Evolutionary conservation across 345 rosid genomes (phyloP), one percentile per base, ranked within the genome.

Genomic region (Lepidium africanum): DNA sequence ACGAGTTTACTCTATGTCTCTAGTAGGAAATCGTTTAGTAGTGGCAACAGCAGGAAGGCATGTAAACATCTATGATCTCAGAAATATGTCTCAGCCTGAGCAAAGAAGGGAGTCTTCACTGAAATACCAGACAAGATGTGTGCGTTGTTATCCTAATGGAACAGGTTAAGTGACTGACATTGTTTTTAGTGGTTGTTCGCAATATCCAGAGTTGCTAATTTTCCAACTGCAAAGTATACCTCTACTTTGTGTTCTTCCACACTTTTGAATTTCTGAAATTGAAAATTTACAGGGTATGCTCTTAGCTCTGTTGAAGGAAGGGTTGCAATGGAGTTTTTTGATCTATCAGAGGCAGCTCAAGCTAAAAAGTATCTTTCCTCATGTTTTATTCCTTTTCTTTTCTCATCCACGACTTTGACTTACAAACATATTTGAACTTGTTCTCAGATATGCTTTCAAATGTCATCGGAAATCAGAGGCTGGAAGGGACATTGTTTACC

Each of bases 41-140:
- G 99, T 91, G 58, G 99, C 96, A 57, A 95, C 94, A 65, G 99
- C 99, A 46, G 99, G 97, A 76, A 85, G 97, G 76, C 96, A 91
- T 70, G 93, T 95, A 21, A 95, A 95, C 82, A 85, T 95, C 51
- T 94, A 94, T 58, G 99, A 94, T 69, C 83, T 94, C 52, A 79
- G 97, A 53, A 95, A 91, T 67, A 95, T 94, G 97, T 91, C 97
- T 59, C 99, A 91, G 74, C 99, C 97, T 66, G 99, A 94, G 85
- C 97, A 94, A 66, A 83, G 91, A 42, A 84, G 97, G 81, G 99
- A 94, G 76, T 95, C 99, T 54, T 89, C 99, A 3, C 77, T 95
- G 75, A 95, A 91, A 79, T 95, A 95, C 72, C 99, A 95, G 73
- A 91, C 97, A 16, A 83, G 99, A 76, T 91, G 96, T 70, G 99